A percentile compares a stretch with the other conserved stretches of the same genome.
Evolutionary conservation across 1,284 basidiomycete species (phyloP).

Genomic region (Microbotryum scabiosae): DNA sequence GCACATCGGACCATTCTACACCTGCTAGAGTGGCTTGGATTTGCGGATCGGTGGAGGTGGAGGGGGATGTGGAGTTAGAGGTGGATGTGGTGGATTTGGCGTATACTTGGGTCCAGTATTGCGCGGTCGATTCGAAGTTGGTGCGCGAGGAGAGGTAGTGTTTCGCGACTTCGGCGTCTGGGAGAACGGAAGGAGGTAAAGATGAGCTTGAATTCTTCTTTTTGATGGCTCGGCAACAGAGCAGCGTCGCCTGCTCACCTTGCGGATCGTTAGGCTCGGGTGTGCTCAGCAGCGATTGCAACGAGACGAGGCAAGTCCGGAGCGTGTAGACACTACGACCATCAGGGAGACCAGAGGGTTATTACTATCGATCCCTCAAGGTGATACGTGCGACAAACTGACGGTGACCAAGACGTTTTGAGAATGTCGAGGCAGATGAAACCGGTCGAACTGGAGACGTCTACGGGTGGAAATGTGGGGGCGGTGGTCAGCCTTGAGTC

Average conservation of each 20-base stretch:
- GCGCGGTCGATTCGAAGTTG: slow-evolving; percentile 85
- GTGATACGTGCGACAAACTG: not conserved
- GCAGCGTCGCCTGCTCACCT: slow-evolving; percentile 92
- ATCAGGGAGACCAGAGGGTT: too few species aligned
- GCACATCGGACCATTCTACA: slow-evolving; percentile 44
- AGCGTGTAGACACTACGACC: slow-evolving; percentile 53
- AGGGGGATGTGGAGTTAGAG: not conserved
- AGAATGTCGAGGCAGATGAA: slow-evolving; percentile 65
- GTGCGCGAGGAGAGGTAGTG: slow-evolving; percentile 82
- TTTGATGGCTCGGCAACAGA: slow-evolving; percentile 89
- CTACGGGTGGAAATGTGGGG: not conserved
- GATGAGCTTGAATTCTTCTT: slow-evolving; percentile 63
- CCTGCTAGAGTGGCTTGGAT: slow-evolving; percentile 43
- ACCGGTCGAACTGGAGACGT: slow-evolving; percentile 80
- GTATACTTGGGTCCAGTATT: slow-evolving; percentile 66
- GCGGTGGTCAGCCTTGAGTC: too few species aligned
- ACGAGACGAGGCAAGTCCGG: slow-evolving; percentile 90
- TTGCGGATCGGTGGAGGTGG: not conserved
- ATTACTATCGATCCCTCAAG: too few species aligned
- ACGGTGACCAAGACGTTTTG: slow-evolving; percentile 52
- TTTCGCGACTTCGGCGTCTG: slow-evolving; percentile 89
- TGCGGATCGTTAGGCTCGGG: slow-evolving; percentile 96
- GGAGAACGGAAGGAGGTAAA: too few species aligned
- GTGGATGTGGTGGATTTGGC: slow-evolving; percentile 41
- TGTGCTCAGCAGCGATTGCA: slow-evolving; percentile 89